Conservation (phyloP, 768 basidiomycete species). For the Sarcodon aspratus region DNA sequence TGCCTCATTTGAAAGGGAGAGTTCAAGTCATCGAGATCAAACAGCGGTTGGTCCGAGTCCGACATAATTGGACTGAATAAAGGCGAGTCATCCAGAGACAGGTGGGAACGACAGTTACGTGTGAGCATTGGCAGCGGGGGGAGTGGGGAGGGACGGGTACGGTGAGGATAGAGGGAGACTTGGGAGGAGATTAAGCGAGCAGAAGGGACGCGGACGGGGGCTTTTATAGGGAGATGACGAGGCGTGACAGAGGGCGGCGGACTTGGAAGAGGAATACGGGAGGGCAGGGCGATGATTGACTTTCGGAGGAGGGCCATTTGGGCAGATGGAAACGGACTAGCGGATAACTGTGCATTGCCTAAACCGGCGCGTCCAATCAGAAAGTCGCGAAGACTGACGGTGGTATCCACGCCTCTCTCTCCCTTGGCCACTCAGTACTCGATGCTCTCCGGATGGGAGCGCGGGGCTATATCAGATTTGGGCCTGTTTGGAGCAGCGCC, state of each 20-base stretch:
- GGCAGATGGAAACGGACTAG: conserved; percentile 2
- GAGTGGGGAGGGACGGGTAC: conserved; percentile 12
- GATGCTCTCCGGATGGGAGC: too few relatives aligned
- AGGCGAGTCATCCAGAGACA: conserved; percentile 15
- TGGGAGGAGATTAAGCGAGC: conserved; percentile 12
- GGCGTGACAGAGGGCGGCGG: conserved; percentile 14
- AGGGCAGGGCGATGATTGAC: conserved; percentile 15
- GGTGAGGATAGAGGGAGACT: conserved; percentile 13
- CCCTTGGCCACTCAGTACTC: too few relatives aligned
- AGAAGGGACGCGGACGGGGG: conserved; percentile 10
- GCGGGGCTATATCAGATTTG: too few relatives aligned
- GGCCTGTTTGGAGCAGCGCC: too few relatives aligned
- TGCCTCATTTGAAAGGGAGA: conserved; percentile 11
- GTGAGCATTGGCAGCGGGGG: not conserved
- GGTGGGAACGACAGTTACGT: conserved; percentile 8
- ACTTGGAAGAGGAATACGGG: conserved; percentile 34
- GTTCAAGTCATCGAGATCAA: conserved; percentile 48
- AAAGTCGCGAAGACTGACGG: too few relatives aligned
- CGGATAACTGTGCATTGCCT: too few relatives aligned
- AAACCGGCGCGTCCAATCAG: too few relatives aligned
- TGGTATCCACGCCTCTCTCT: too few relatives aligned
- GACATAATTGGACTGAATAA: conserved; percentile 20
- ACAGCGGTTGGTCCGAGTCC: conserved; percentile 45
- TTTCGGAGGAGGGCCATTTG: conserved; percentile 25
- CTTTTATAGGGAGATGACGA: conserved; percentile 22